These are phyloP conservation scores for Colletotrichum tropicale DNA, from an alignment of 2,329 filamentous ascomycete genomes.

Conservation along the genomic window DNA sequence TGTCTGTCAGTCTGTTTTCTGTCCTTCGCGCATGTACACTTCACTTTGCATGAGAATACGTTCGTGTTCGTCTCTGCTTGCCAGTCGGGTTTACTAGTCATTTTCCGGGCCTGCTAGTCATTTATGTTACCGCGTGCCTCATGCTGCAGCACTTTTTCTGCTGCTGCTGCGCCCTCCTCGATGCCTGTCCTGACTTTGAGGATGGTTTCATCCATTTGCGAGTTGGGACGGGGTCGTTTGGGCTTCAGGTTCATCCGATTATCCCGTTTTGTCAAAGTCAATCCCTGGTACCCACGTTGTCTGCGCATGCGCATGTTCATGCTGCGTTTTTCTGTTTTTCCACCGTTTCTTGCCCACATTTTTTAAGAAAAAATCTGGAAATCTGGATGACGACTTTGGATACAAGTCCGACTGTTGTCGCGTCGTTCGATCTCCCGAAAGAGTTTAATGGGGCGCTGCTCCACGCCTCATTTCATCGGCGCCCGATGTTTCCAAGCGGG, in stretches of 20 bases:
- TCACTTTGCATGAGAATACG: background rate
- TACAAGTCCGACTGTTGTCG: background rate
- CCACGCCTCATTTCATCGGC: conserved; percentile 14
- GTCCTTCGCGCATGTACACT: background rate
- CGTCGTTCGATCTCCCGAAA: background rate
- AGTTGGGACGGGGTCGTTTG: background rate
- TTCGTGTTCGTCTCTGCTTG: background rate
- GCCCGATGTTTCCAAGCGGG: background rate
- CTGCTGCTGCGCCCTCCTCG: background rate
- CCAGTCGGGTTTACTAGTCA: background rate
- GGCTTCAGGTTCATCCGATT: conserved; percentile 5
- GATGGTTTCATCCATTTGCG: background rate
- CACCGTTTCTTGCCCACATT: background rate
- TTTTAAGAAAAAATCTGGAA: background rate
- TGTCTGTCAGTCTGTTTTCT: background rate
- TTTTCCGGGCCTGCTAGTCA: background rate
- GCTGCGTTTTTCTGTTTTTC: background rate
- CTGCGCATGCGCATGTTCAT: background rate
- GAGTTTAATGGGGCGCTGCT: background rate
- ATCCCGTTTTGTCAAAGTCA: background rate
- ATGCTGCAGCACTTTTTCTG: background rate
- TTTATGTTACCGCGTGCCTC: background rate
- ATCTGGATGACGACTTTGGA: background rate
- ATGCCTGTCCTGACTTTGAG: background rate
- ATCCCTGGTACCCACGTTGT: background rate